Base-by-base conservation (phyloP, 169 alveolate species). In the Plasmodium ovale region DNA sequence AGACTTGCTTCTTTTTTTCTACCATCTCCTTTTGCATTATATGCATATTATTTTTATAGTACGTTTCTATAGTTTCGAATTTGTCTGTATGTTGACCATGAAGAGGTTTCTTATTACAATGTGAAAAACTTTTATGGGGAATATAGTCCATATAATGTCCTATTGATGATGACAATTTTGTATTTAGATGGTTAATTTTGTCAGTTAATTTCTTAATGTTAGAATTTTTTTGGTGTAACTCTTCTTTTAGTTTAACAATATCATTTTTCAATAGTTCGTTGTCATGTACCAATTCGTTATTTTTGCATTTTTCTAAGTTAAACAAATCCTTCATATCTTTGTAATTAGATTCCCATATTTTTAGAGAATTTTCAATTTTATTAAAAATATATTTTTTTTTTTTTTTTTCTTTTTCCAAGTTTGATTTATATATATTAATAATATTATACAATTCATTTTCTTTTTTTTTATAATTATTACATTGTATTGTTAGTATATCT, bases 321-420 rank as follows among this genome's bases (percentile, higher is more conserved):
- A 64, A 65, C 23, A 64, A 64, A 9, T 42, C 44, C 3, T 59
- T 64, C 42, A 79, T 10, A 4, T 64, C 62, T 29, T 79, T 62
- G 42, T 64, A 79, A 42, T 65, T 71, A 6, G 1, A 19, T 51
- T 79, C 89, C 62, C 77, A 64, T 31, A 5, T 3, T 37, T 21
- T 79, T 23, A 79, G 23, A 9, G 89, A 49, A 79, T 47, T 21
- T 51, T 79, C 82, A 16, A 79, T 31, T 10, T 79, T 53, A 9
- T 58, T 65, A 16, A 79, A 16, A 37, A 64, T 79, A 29, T 79
- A 49, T 65, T 79, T 79, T 79, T 79, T 79, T 64, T 79, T 79
- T 56, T 79, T 79, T 65, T 79, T 79, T 79, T 79, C 89, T 19
- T 79, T 79, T 35, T 79, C 72, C 19, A 79, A 31, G 35, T 64